A percentile compares a stretch with the other conserved stretches of the same genome.
Evolutionary conservation across 441 rosid genomes (phyloP).

Genomic region (Cnidoscolus chayamansa): DNA sequence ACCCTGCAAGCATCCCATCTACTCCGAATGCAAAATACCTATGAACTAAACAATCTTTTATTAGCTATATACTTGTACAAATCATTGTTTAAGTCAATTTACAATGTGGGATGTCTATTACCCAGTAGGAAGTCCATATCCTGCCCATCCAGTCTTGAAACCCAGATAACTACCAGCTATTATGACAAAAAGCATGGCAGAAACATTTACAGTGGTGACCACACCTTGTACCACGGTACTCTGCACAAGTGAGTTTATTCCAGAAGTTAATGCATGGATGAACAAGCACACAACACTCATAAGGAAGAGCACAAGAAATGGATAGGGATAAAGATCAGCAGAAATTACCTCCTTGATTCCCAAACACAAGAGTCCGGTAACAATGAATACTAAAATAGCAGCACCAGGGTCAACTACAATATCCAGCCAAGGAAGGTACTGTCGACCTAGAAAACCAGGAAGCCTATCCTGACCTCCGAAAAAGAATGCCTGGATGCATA

Average conservation of each 20-base stretch:
- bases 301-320: background rate
- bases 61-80: slow-evolving; percentile 13
- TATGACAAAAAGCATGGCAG: slow-evolving; percentile 82
- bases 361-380: slow-evolving; percentile 82
- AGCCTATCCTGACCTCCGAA: slow-evolving; percentile 83
- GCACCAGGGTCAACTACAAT: slow-evolving; percentile 92
- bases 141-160: slow-evolving; percentile 85
- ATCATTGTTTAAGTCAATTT: slow-evolving; percentile 12
- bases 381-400: slow-evolving; percentile 68
- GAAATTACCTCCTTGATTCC: slow-evolving; percentile 91
- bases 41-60: slow-evolving; percentile 11
- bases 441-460: slow-evolving; percentile 75
- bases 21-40: slow-evolving; percentile 89
- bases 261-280: slow-evolving; percentile 5
- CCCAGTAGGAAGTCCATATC: slow-evolving; percentile 89
- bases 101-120: slow-evolving; percentile 28
- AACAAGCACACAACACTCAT: slow-evolving; percentile 24
- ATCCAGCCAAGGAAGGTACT: slow-evolving; percentile 76
- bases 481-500: slow-evolving; percentile 59
- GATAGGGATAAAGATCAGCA: slow-evolving; percentile 5
- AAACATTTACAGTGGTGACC: slow-evolving; percentile 72
- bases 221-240: slow-evolving; percentile 79
- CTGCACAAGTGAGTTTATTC: slow-evolving; percentile 41
- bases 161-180: slow-evolving; percentile 90
- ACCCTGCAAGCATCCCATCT: slow-evolving; percentile 94